Conservation (phyloP, 768 basidiomycete species). For the Chalciporus piperatus region DNA sequence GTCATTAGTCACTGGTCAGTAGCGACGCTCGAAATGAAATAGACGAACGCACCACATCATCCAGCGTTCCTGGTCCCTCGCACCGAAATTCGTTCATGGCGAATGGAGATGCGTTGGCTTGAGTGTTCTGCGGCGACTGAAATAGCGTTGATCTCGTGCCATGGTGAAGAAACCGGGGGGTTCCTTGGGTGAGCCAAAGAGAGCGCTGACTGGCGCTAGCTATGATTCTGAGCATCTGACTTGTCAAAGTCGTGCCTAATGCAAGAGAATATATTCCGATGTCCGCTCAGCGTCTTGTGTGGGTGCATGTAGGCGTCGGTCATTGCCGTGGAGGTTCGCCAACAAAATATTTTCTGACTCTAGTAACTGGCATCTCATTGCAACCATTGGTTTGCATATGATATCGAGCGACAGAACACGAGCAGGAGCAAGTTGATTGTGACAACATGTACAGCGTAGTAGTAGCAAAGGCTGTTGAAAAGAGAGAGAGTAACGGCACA, state of each 20-base stretch:
- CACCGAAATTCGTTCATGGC: slow-evolving; percentile 1
- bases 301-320: no score
- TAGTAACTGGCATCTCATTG: no score
- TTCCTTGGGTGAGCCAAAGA: background rate
- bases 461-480: slow-evolving; percentile 18
- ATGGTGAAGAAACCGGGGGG: no score
- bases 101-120: background rate
- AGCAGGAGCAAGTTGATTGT: slow-evolving; percentile 22
- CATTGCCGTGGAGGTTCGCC: no score
- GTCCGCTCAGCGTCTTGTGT: background rate
- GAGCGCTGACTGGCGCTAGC: background rate
- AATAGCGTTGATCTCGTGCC: background rate
- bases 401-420: slow-evolving; percentile 20
- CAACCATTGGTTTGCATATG: slow-evolving; percentile 9
- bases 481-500: slow-evolving; percentile 16
- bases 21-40: background rate
- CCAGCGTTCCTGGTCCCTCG: slow-evolving; percentile 12
- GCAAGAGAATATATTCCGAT: background rate
- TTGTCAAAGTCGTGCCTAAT: background rate
- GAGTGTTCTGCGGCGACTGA: background rate
- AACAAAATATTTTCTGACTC: no score
- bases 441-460: slow-evolving; percentile 30
- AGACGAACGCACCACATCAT: slow-evolving; percentile 15
- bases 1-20: background rate
- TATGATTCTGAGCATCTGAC: background rate